Base-by-base conservation (phyloP, 2,329 filamentous ascomycete genomes). In the Amesomyces nigricolor region DNA sequence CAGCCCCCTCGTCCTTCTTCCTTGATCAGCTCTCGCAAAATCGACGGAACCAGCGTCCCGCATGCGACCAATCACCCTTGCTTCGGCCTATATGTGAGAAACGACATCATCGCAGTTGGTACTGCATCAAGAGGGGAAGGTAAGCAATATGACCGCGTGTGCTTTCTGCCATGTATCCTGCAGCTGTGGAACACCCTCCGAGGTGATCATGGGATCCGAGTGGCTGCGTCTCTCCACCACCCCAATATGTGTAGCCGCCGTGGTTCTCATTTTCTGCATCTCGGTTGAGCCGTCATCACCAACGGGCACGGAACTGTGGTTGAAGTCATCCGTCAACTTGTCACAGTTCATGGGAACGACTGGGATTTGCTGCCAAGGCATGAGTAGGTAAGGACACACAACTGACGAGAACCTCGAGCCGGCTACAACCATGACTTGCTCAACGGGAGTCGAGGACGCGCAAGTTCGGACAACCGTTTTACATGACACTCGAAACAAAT, bases 81-180 rank as follows among this genome's bases (percentile, higher is more conserved):
- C 63, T 59, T 49, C 56, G 65, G 65, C 65, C 64, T 64, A 63
- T 67, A 67, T 62, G 62, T 61, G 54, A 59, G 55, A 47, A 47
- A 48, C 39, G 54, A 51, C 52, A 57, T 51, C 10, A 57, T 63
- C 63, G 66, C 56, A 65, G 64, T 54, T 38, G 47, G 54, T 48
- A 44, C 37, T 42, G 30, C 19, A 26, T 37, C n/a, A 26, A 26
- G 17, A 26, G 22, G 22, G 22, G 17, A 6, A 38, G 30, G 32
- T 26, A 39, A n/a, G 62, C 47, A 58, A n/a, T 35, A 35, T 7
- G 32, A 35, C 32, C 32, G 32, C 11, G 32, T 22, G 59, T 47
- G 32, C 14, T 19, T 42, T 11, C 35, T 47, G 13, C 30, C 22
- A 26, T 29, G 16, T 6, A 53, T 57, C 47, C 49, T 62, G 56